These are phyloP conservation scores for Podila epicladia DNA, from an alignment of 192 early-diverging fungal species.

Conservation along the genomic window DNA sequence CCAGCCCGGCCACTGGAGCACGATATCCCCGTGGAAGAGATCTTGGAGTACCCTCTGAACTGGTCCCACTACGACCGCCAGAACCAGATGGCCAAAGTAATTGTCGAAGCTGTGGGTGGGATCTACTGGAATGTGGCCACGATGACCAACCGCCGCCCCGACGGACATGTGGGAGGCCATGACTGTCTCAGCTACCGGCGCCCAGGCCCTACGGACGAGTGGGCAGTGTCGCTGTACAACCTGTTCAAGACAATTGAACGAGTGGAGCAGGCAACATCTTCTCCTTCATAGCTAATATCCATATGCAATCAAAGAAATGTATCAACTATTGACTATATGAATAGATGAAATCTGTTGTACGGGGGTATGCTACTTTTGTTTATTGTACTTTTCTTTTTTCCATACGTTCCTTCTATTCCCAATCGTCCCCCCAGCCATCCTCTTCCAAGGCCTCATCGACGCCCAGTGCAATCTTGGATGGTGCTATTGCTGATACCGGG, in stretches of 20 bases:
- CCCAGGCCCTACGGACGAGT: slow-evolving; percentile 64
- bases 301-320: too few species aligned
- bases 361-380: slow-evolving; percentile 1
- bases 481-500: background rate
- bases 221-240: slow-evolving; percentile 52
- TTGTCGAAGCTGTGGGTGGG: slow-evolving; percentile 61
- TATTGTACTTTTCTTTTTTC: background rate
- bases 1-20: slow-evolving; percentile 36
- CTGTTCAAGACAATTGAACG: slow-evolving; percentile 31
- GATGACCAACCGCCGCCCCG: slow-evolving; percentile 54
- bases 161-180: slow-evolving; percentile 64
- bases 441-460: slow-evolving; percentile 36
- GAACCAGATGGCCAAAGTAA: slow-evolving; percentile 58
- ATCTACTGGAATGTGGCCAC: slow-evolving; percentile 60
- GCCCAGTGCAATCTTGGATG: slow-evolving; percentile 3
- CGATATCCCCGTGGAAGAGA: slow-evolving; percentile 37
- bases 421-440: slow-evolving; percentile 45
- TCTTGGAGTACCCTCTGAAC: slow-evolving; percentile 28
- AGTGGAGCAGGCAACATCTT: slow-evolving; percentile 25
- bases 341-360: background rate
- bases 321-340: too few species aligned
- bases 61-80: slow-evolving; percentile 55
- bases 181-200: slow-evolving; percentile 67
- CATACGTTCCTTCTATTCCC: slow-evolving; percentile 5
- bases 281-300: too few species aligned